Percentiles rank a stretch among this genome's conserved stretches.
phyloP scores from a whole-genome alignment of 2,329 filamentous ascomycete genomes.

The Aureobasidium pullulans region DNA sequence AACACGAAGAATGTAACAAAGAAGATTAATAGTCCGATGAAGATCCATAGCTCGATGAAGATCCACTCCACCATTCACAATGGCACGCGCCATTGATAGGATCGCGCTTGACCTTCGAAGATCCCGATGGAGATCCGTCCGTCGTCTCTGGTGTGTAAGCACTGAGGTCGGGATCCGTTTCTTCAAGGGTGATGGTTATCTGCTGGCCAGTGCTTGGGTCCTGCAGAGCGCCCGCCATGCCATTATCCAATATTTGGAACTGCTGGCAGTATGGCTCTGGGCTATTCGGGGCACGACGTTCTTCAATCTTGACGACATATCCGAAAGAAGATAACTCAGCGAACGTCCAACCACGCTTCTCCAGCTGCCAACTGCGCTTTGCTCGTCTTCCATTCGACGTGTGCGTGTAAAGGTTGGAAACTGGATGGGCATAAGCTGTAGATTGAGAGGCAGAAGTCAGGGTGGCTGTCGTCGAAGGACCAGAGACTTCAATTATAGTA shows the following conservation, averaged over 20 bases:
- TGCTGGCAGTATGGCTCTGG: constrained; percentile 56
- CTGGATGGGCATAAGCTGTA: background rate
- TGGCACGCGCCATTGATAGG: constrained; percentile 25
- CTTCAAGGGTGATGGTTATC: constrained; percentile 33
- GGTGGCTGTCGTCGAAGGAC: constrained; percentile 18
- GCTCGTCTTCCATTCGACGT: background rate
- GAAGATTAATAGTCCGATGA: background rate
- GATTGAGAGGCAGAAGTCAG: constrained; percentile 15
- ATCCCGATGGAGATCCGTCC: background rate
- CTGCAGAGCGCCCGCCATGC: constrained; percentile 32
- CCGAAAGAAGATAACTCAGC: constrained; percentile 28
- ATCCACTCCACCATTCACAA: constrained; percentile 30
- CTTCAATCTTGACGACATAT: constrained; percentile 58
- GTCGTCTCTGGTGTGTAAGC: constrained; percentile 18
- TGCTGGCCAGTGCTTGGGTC: constrained; percentile 28
- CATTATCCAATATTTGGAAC: constrained; percentile 52
- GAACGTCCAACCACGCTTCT: constrained; percentile 5
- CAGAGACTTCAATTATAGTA: constrained; percentile 14
- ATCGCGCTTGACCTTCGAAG: constrained; percentile 14
- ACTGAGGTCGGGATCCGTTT: constrained; percentile 30
- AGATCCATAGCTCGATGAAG: background rate
- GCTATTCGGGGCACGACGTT: constrained; percentile 47
- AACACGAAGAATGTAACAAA: background rate
- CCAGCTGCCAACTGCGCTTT: background rate
- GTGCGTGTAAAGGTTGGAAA: background rate